Evolutionary conservation across 768 basidiomycete species (phyloP), one percentile per base, ranked within the genome.

Genomic region (Amyloporia xantha): DNA sequence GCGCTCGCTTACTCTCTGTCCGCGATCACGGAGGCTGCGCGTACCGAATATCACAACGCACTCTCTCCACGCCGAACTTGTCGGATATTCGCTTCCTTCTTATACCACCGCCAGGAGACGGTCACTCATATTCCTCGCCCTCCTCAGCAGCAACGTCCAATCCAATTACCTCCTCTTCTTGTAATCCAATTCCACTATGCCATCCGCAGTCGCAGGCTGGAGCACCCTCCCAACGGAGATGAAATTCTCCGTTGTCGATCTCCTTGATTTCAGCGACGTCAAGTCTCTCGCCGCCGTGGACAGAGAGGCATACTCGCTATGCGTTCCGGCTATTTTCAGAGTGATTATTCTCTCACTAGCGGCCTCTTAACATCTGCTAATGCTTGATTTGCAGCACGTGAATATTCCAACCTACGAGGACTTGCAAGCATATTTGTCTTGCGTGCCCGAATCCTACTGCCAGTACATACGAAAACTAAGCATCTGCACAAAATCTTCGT

Each of bases 171-270:
- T 46, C 24, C 33, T 13, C 40, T 35, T 6, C 19, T 33, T 27
- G 27, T 21, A 24, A 36, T n/a, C n/a, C n/a, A n/a, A 27, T 15
- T 30, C 54, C 35, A 25, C 51, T 41, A 57, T 55, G 52, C 39
- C 47, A 40, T 37, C 52, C 53, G 23, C 55, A 19, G 38, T 47
- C 44, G 40, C 37, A 21, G 43, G 52, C 20, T 86, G 85, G 85
- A 58, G 71, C 52, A 43, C 62, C 20, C 80, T 88, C 54, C 86
- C 86, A 39, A 68, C 69, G 0, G 86, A 88, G 54, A 78, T 88
- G 63, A 79, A 78, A 65, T 71, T 82, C 56, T 67, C 75, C 23
- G 57, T 88, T 62, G 65, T 82, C 40, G 74, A 70, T 38, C 60
- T 65, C 50, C 74, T 86, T 56, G 71, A 71, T 40, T 54, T 61